Conservation (phyloP, 495 filamentous ascomycete species). For the Lepidopterella palustris region DNA sequence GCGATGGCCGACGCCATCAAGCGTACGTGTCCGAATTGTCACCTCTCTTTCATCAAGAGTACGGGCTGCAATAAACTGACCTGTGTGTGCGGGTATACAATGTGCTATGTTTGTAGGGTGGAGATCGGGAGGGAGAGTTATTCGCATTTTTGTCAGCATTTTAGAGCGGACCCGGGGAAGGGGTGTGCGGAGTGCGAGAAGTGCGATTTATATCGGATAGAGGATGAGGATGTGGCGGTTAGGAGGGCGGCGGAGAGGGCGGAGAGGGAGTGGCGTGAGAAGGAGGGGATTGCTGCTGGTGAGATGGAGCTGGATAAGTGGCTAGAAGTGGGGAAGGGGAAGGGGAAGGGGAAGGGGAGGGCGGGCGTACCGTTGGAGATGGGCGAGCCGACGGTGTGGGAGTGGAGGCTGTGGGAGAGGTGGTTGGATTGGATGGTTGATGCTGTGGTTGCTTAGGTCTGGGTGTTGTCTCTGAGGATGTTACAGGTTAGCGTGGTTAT, state of each 20-base stretch:
- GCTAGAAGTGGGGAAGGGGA: conserved; percentile 8
- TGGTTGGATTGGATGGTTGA: conserved; percentile 30
- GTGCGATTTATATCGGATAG: conserved; percentile 83
- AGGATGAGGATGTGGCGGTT: conserved; percentile 76
- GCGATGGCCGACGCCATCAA: conserved; percentile 92
- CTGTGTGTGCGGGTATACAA: conserved; percentile 95
- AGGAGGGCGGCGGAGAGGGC: conserved; percentile 69
- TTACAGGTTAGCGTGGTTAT: neutral
- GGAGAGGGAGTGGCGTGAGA: conserved; percentile 72
- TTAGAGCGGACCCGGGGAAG: conserved; percentile 66
- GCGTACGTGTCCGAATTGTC: conserved; percentile 86
- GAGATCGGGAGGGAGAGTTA: conserved; percentile 62
- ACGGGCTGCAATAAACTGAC: conserved; percentile 94
- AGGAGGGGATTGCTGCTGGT: conserved; percentile 47
- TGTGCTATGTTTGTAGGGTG: conserved; percentile 87
- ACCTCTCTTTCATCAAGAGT: conserved; percentile 82
- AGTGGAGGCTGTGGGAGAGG: conserved; percentile 10
- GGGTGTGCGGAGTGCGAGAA: conserved; percentile 70
- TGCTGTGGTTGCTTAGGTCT: conserved; percentile 14
- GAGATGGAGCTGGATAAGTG: conserved; percentile 1
- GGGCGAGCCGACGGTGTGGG: neutral
- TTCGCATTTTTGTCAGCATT: conserved; percentile 91
- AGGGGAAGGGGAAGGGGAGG: conserved; percentile 12
- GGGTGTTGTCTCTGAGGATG: neutral
- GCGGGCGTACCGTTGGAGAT: neutral